Base-by-base conservation (phyloP, 169 alveolate genomes). In the Plasmodium sp. region DNA sequence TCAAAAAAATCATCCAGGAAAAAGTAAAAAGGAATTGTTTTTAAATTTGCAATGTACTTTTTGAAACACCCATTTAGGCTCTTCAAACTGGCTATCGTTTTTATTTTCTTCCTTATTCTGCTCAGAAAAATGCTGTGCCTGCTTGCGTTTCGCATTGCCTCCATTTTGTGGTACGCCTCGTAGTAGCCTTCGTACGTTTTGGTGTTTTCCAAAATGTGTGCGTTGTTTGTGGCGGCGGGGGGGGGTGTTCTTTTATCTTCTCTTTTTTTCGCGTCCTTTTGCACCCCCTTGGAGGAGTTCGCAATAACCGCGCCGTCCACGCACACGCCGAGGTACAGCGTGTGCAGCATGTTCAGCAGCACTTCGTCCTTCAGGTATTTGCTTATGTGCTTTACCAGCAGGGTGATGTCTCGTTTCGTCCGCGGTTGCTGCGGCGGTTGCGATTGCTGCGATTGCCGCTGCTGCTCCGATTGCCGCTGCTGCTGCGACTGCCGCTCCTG, bases 1-100 rank as follows among this genome's bases (percentile, higher is more conserved):
- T 92, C 86, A 56, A 58, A 45, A 51, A 81, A 92, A 72, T 71
- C 81, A 41, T 92, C 84, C 51, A 82, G 9, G 48, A 92, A 92
- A 56, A 92, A 92, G 56, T 92, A 82, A 18, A 92, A 71, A 2
- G 95, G 95, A 14, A 92, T 51, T 34, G 82, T 92, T 54, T 72
- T 82, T 74, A 92, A 92, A 92, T 92, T 92, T n/a, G 14, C 54
- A 82, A 92, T 72, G 83, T 92, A 92, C 9, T 73, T 56, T 92
- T 54, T 92, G 82, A 36, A n/a, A 14, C 95, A 92, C n/a, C 34
- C 77, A 82, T 92, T 83, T 82, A 92, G 77, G 31, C 81, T 62
- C 83, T 92, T 92, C 62, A 92, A 82, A n/a, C 10, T 43, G n/a
- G 58, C 33, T 72, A 92, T 34, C 9, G 92, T 81, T 82, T 18